Percentiles rank a stretch among this genome's conserved stretches.
These are phyloP conservation scores for Cadophora gregata DNA, from an alignment of 2,329 filamentous ascomycete genomes.

Conservation along the genomic window DNA sequence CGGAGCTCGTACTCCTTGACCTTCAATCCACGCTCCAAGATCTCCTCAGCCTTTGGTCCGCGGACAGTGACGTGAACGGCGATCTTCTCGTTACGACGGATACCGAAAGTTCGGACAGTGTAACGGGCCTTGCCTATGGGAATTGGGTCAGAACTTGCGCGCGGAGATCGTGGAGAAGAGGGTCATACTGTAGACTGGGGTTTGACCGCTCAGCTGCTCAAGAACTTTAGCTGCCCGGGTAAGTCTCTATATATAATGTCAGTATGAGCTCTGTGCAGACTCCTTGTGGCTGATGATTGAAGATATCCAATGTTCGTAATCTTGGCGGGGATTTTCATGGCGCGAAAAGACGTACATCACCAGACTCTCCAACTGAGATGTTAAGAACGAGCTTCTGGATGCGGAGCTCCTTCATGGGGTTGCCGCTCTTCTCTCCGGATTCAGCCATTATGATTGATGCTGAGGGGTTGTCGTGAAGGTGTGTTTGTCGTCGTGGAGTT, in stretches of 20 bases:
- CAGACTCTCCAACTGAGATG: slow-evolving; percentile 99
- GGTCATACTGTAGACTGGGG: slow-evolving; percentile 94
- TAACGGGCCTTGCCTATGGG: slow-evolving; percentile 94
- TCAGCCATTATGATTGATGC: slow-evolving; percentile 61
- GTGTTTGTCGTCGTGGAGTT: slow-evolving; percentile 29
- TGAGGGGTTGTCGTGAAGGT: slow-evolving; percentile 31
- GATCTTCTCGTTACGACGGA: slow-evolving; percentile 99
- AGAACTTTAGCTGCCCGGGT: slow-evolving; percentile 99
- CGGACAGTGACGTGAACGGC: slow-evolving; percentile 99
- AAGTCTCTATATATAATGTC: slow-evolving; percentile 64
- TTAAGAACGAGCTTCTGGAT: slow-evolving; percentile 99
- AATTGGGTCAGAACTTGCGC: slow-evolving; percentile 30
- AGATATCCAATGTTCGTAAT: not conserved
- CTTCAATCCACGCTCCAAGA: slow-evolving; percentile 99
- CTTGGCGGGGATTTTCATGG: not conserved
- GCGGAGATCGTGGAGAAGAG: slow-evolving; percentile 26
- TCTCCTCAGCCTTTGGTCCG: slow-evolving; percentile 99
- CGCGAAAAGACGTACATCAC: slow-evolving; percentile 63
- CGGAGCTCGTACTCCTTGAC: slow-evolving; percentile 99
- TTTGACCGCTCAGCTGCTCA: slow-evolving; percentile 99
- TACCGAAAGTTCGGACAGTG: slow-evolving; percentile 99
- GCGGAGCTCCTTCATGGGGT: slow-evolving; percentile 99
- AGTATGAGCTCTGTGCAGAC: not conserved
- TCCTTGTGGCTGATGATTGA: not conserved
- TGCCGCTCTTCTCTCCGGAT: slow-evolving; percentile 77